Evolutionary conservation across 345 rosid genomes (phyloP).

Genomic region (Salix arbutifolia): DNA sequence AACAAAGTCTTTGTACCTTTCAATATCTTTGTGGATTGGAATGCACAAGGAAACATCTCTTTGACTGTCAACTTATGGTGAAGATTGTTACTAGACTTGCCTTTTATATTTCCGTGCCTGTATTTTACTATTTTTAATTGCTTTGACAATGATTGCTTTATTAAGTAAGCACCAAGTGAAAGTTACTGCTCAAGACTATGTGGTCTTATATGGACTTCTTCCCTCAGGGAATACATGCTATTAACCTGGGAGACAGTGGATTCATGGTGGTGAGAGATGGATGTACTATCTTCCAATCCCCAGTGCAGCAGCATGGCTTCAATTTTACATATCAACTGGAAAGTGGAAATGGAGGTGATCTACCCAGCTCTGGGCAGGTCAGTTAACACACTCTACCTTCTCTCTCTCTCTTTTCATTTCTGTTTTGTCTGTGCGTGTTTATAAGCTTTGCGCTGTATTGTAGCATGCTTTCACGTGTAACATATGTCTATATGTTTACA

Average conservation of each 20-base stretch:
- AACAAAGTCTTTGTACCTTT: background rate
- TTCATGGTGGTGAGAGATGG: conserved; percentile 35
- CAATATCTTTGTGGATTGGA: background rate
- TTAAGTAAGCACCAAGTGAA: background rate
- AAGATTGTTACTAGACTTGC: background rate
- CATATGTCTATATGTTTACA: background rate
- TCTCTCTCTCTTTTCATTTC: background rate
- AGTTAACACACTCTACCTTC: background rate
- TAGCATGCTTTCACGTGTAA: background rate
- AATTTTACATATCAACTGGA: conserved; percentile 33
- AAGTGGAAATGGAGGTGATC: conserved; percentile 19
- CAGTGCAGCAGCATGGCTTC: conserved; percentile 37
- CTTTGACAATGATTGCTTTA: background rate
- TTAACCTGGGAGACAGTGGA: conserved; percentile 35
- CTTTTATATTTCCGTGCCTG: background rate
- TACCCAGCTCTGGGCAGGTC: conserved; percentile 34
- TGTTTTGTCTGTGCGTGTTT: background rate
- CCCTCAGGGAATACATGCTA: conserved; percentile 27
- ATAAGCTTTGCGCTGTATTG: background rate
- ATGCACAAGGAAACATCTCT: background rate
- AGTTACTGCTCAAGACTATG: background rate
- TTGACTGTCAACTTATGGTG: background rate
- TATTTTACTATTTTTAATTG: background rate
- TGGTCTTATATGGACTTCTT: background rate
- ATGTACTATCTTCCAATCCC: conserved; percentile 27